phyloP scores from a whole-genome alignment of 2,329 filamentous ascomycete genomes.

The Aspergillus brunneoviolaceus region DNA sequence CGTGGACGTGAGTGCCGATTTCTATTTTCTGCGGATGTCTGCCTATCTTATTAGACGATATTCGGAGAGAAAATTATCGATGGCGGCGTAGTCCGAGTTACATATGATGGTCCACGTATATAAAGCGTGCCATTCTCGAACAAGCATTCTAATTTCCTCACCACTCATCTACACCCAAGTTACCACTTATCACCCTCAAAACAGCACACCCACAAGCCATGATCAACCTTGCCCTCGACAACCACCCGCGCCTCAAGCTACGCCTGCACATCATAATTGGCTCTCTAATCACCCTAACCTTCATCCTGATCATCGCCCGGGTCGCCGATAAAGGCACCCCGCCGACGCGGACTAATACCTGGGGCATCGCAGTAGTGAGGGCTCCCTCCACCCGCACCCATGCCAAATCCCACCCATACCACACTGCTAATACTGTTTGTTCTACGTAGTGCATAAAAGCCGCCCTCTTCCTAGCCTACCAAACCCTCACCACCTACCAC shows the following conservation, averaged over 20 bases:
- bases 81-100: too few relatives aligned
- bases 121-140: too few relatives aligned
- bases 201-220: not conserved
- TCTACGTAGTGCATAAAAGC: conserved; percentile 22
- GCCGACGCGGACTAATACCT: conserved; percentile 18
- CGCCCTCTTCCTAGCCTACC: conserved; percentile 24
- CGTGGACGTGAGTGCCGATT: too few relatives aligned
- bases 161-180: too few relatives aligned
- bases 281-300: conserved; percentile 10
- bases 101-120: too few relatives aligned
- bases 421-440: too few relatives aligned
- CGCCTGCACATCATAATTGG: conserved; percentile 17
- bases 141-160: too few relatives aligned
- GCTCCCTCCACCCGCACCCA: not conserved
- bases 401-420: too few relatives aligned
- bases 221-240: not conserved
- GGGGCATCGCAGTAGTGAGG: conserved; percentile 22
- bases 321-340: conserved; percentile 21
- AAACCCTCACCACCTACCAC: conserved; percentile 19
- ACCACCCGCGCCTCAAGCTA: conserved; percentile 11
- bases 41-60: too few relatives aligned
- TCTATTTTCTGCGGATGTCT: too few relatives aligned
- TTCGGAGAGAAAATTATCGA: too few relatives aligned
- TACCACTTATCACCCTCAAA: too few relatives aligned
- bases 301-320: conserved; percentile 23